Evolutionary conservation across 1,284 basidiomycete genomes (phyloP).

Genomic region (Moniliella sp.): DNA sequence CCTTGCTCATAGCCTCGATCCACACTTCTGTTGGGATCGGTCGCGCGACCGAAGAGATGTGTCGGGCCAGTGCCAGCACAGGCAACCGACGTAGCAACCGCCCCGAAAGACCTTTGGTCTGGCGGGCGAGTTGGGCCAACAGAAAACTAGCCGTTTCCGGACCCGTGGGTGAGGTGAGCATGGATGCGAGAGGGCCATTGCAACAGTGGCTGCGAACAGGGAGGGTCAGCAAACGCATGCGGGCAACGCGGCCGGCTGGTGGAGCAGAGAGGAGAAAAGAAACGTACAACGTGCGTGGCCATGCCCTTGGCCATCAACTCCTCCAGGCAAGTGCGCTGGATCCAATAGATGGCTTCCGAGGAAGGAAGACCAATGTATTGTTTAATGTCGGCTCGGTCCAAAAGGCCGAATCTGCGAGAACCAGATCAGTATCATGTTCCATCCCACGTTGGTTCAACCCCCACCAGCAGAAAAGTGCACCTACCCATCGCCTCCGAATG

Average conservation of each 20-base stretch:
- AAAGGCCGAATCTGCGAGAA: constrained; percentile 59
- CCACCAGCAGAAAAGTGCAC: neutral
- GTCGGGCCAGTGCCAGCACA: constrained; percentile 65
- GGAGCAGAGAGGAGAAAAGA: too few relatives aligned
- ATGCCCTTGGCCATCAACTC: constrained; percentile 61
- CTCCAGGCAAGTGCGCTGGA: constrained; percentile 57
- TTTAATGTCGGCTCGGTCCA: constrained; percentile 87
- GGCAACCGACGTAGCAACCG: constrained; percentile 69
- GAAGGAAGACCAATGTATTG: constrained; percentile 81
- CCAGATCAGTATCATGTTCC: neutral
- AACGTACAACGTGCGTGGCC: constrained; percentile 43
- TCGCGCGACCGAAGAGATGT: constrained; percentile 39
- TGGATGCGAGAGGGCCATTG: neutral
- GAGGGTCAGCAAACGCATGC: too few relatives aligned
- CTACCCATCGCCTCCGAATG: constrained; percentile 76
- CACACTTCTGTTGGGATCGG: constrained; percentile 7
- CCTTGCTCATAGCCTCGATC: constrained; percentile 13
- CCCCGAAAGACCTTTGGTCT: constrained; percentile 54
- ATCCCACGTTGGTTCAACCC: too few relatives aligned
- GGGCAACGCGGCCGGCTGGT: too few relatives aligned
- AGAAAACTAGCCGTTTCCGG: too few relatives aligned
- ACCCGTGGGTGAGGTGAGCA: too few relatives aligned
- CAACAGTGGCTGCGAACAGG: neutral
- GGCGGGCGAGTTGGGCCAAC: too few relatives aligned
- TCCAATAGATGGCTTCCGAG: constrained; percentile 74